These are phyloP conservation scores for Diaporthe sp. DNA, from an alignment of 2,329 filamentous ascomycete species.

Conservation along the genomic window DNA sequence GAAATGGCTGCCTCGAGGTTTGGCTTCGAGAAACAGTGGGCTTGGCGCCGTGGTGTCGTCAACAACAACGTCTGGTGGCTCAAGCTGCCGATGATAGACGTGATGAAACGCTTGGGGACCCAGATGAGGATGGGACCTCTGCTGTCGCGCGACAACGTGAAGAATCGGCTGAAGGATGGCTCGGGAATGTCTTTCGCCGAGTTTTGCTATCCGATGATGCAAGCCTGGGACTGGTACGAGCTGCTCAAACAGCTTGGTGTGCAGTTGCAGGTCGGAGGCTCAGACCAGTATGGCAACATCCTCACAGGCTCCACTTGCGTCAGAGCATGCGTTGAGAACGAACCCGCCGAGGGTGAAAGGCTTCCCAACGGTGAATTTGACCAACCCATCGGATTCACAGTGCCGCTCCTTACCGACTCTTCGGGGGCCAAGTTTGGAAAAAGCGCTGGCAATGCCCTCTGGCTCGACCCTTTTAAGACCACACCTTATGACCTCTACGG, in stretches of 20 bases:
- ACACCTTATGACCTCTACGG: constrained; percentile 88
- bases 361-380: constrained; percentile 60
- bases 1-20: constrained; percentile 74
- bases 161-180: constrained; percentile 84
- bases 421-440: constrained; percentile 95
- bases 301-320: constrained; percentile 89
- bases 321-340: constrained; percentile 76
- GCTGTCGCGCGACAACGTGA: constrained; percentile 86
- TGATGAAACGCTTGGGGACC: constrained; percentile 80
- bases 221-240: constrained; percentile 97
- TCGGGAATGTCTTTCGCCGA: constrained; percentile 96
- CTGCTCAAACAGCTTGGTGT: constrained; percentile 77
- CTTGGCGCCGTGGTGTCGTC: constrained; percentile 75
- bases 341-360: constrained; percentile 59
- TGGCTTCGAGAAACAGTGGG: constrained; percentile 73
- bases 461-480: constrained; percentile 88
- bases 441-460: constrained; percentile 92
- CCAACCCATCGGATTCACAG: constrained; percentile 87
- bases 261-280: constrained; percentile 92
- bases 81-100: constrained; percentile 77
- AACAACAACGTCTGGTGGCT: constrained; percentile 92
- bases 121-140: constrained; percentile 86
- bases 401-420: constrained; percentile 88
- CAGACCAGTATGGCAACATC: constrained; percentile 97
- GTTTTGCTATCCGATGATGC: constrained; percentile 92